These are phyloP conservation scores for Gillenia trifoliata DNA, from an alignment of 306 rosid species.

Conservation along the genomic window DNA sequence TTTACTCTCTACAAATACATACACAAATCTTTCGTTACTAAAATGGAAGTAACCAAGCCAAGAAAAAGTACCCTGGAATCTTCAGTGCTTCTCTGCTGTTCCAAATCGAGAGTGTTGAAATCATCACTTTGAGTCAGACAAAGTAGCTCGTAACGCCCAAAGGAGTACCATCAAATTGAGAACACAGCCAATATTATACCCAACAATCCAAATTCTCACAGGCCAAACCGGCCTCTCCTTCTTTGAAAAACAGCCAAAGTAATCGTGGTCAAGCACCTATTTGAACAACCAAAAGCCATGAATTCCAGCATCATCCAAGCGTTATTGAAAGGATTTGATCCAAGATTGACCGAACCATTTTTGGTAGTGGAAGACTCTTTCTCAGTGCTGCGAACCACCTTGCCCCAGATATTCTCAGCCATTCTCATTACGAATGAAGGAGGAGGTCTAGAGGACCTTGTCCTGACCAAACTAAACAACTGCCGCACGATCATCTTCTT, in stretches of 20 bases:
- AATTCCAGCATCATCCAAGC: conserved; percentile 86
- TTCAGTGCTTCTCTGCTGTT: conserved; percentile 63
- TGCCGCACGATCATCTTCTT: conserved; percentile 30
- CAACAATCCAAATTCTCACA: conserved; percentile 87
- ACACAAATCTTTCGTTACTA: not conserved
- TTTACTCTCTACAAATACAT: not conserved
- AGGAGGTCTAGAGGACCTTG: conserved; percentile 33
- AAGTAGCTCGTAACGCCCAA: conserved; percentile 61
- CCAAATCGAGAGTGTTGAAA: conserved; percentile 52
- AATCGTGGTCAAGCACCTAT: conserved; percentile 46
- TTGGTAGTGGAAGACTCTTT: conserved; percentile 92
- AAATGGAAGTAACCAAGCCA: not conserved
- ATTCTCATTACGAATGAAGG: conserved; percentile 39
- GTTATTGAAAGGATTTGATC: conserved; percentile 83
- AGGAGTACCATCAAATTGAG: conserved; percentile 73
- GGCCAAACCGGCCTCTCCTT: conserved; percentile 94
- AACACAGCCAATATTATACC: conserved; percentile 76
- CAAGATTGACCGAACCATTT: conserved; percentile 79
- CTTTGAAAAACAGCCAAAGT: conserved; percentile 59
- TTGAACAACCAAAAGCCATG: conserved; percentile 61
- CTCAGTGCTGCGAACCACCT: conserved; percentile 83
- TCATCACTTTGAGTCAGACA: conserved; percentile 46
- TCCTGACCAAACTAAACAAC: conserved; percentile 23
- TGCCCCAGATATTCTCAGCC: conserved; percentile 89
- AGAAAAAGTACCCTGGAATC: conserved; percentile 68